phyloP scores from a whole-genome alignment of 2,329 filamentous ascomycete genomes.

The Ceratocystis alfenasii region DNA sequence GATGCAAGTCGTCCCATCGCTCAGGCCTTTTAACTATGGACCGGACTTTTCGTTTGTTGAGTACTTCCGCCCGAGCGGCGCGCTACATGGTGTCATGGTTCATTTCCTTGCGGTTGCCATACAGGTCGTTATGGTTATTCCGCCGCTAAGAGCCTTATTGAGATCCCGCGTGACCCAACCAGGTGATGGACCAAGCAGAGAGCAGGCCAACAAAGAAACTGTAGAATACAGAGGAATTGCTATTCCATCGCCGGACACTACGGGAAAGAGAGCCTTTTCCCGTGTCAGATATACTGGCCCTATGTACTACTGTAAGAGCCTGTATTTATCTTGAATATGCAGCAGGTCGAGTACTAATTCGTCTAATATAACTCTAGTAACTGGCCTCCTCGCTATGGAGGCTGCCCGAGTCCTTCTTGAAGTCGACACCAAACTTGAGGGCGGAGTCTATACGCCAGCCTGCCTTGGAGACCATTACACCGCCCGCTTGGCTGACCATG shows the following conservation, averaged over 20 bases:
- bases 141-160: constrained; percentile 37
- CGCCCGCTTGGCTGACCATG: constrained; percentile 47
- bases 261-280: constrained; percentile 41
- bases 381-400: constrained; percentile 50
- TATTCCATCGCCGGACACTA: constrained; percentile 25
- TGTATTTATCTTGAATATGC: constrained; percentile 11
- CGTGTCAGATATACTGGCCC: constrained; percentile 41
- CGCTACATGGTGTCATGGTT: constrained; percentile 38
- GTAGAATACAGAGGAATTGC: constrained; percentile 54
- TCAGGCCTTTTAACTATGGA: constrained; percentile 42
- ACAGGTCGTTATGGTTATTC: constrained; percentile 34
- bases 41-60: constrained; percentile 49
- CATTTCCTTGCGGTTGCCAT: constrained; percentile 40
- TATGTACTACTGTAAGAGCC: constrained; percentile 49
- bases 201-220: constrained; percentile 45
- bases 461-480: constrained; percentile 56
- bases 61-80: constrained; percentile 40
- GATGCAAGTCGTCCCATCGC: constrained; percentile 35
- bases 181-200: constrained; percentile 42
- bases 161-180: constrained; percentile 39
- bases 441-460: constrained; percentile 61
- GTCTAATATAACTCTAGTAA: constrained; percentile 37
- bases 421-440: constrained; percentile 47
- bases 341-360: neutral
- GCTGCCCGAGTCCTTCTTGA: constrained; percentile 54